phyloP scores from a whole-genome alignment of 2,329 filamentous ascomycete genomes.

The Zymoseptoria ardabiliae region DNA sequence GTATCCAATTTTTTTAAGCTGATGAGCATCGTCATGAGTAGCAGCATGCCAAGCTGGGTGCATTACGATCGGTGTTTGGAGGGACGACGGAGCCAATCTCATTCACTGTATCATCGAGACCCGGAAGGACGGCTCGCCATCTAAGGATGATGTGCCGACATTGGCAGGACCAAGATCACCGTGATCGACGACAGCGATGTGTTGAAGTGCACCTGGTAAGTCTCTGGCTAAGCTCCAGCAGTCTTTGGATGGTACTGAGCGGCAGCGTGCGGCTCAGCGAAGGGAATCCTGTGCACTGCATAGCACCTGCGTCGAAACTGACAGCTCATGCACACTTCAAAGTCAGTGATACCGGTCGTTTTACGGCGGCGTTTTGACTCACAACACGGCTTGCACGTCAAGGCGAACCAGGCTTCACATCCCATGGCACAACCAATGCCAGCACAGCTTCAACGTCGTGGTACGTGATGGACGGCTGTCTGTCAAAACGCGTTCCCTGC shows the following conservation, averaged over 20 bases:
- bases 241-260: constrained; percentile 14
- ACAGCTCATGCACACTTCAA: constrained; percentile 11
- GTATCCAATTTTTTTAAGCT: background rate
- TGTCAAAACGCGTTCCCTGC: constrained; percentile 12
- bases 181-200: background rate
- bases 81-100: background rate
- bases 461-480: constrained; percentile 3
- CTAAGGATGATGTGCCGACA: background rate
- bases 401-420: background rate
- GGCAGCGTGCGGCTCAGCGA: constrained; percentile 17
- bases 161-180: background rate
- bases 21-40: background rate
- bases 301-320: constrained; percentile 3
- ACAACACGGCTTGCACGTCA: background rate
- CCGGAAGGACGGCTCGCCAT: background rate
- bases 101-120: background rate
- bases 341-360: background rate
- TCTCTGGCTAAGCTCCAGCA: constrained; percentile 9
- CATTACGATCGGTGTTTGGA: background rate
- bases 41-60: background rate
- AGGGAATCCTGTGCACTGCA: constrained; percentile 5
- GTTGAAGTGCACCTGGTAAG: constrained; percentile 11
- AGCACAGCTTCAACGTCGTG: background rate
- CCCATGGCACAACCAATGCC: background rate
- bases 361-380: background rate